phyloP scores from a whole-genome alignment of 2,329 filamentous ascomycete genomes.

The Talaromyces marneffei region DNA sequence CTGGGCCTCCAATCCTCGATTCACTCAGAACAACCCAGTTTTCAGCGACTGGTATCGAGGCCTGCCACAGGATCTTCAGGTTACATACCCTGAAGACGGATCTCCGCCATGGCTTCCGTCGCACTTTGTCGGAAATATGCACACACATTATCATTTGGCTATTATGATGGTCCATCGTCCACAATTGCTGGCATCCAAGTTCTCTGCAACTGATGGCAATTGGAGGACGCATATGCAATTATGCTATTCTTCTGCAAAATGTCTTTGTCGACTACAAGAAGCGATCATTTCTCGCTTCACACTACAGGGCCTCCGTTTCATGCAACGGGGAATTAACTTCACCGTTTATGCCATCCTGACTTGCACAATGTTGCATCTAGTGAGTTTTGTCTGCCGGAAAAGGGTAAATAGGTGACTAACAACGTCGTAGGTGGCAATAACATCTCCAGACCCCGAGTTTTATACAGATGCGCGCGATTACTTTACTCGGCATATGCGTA shows the following conservation, averaged over 20 bases:
- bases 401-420: neutral
- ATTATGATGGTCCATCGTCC: conserved; percentile 84
- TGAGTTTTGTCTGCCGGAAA: conserved; percentile 46
- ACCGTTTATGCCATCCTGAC: conserved; percentile 88
- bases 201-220: conserved; percentile 60
- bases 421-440: conserved; percentile 68
- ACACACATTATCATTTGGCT: conserved; percentile 80
- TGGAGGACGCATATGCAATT: conserved; percentile 87
- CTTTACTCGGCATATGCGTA: conserved; percentile 89
- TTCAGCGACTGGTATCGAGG: conserved; percentile 70
- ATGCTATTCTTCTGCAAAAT: conserved; percentile 79
- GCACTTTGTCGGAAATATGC: conserved; percentile 82
- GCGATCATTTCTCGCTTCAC: conserved; percentile 71
- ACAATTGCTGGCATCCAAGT: conserved; percentile 72
- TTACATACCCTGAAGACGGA: conserved; percentile 71
- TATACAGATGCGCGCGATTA: conserved; percentile 80
- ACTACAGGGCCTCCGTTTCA: conserved; percentile 74
- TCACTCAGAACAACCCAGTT: conserved; percentile 71
- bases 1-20: conserved; percentile 80
- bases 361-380: conserved; percentile 87
- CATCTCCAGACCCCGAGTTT: conserved; percentile 84
- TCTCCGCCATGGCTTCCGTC: conserved; percentile 78
- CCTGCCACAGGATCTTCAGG: conserved; percentile 69
- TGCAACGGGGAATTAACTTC: conserved; percentile 92
- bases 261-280: conserved; percentile 80